phyloP scores from a whole-genome alignment of 768 basidiomycete genomes.

The Phanerochaete sordida region DNA sequence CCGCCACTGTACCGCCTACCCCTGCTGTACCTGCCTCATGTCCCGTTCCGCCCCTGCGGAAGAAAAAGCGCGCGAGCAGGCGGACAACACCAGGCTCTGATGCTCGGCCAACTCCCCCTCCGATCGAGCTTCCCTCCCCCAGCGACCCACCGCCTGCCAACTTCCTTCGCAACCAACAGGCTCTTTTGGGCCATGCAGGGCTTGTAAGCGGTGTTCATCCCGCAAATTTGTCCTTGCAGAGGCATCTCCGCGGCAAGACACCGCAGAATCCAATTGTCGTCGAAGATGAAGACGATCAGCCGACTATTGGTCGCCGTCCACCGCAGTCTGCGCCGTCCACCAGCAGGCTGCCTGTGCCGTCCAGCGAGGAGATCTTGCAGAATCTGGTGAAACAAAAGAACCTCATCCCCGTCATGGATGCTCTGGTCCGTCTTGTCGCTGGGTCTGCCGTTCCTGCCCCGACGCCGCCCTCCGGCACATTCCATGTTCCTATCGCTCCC shows the following conservation, averaged over 20 bases:
- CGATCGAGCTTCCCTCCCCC: conserved; percentile 62
- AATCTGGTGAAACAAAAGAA: conserved; percentile 62
- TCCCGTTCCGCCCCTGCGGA: conserved; percentile 25
- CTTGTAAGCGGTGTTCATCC: conserved; percentile 65
- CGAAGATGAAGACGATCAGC: conserved; percentile 48
- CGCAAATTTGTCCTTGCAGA: conserved; percentile 38
- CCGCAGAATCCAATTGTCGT: conserved; percentile 67
- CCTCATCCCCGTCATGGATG: conserved; percentile 61
- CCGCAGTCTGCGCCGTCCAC: conserved; percentile 23
- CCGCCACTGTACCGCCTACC: conserved; percentile 14
- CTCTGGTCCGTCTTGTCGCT: conserved; percentile 55
- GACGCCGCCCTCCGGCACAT: not conserved
- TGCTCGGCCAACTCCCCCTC: conserved; percentile 42
- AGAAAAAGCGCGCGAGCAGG: conserved; percentile 33
- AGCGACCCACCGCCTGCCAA: conserved; percentile 59
- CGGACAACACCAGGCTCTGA: conserved; percentile 30
- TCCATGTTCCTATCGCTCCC: not conserved
- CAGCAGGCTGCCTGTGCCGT: conserved; percentile 42
- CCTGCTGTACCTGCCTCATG: conserved; percentile 20
- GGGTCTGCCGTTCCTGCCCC: conserved; percentile 23
- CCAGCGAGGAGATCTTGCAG: conserved; percentile 55
- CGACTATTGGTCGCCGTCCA: conserved; percentile 21
- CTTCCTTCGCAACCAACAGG: conserved; percentile 71
- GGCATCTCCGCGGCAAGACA: conserved; percentile 47
- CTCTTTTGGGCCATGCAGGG: conserved; percentile 70